Conservation (phyloP, 306 rosid species). For the Vigna trinervia region DNA sequence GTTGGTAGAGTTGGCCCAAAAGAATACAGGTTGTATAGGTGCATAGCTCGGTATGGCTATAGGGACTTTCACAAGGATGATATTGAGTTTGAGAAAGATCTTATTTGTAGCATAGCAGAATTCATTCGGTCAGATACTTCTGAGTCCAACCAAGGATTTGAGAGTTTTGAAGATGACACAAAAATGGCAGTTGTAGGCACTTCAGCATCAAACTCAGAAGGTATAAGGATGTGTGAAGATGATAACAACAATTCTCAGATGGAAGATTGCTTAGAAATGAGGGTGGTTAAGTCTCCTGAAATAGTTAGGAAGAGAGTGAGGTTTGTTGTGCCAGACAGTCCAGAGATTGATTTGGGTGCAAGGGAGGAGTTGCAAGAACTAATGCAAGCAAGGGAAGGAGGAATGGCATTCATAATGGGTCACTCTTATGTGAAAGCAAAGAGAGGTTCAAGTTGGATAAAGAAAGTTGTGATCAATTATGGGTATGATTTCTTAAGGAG, state of each 20-base stretch:
- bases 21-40: slow-evolving; percentile 83
- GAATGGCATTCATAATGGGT: slow-evolving; percentile 94
- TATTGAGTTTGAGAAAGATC: slow-evolving; percentile 86
- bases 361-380: slow-evolving; percentile 77
- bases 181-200: slow-evolving; percentile 94
- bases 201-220: slow-evolving; percentile 65
- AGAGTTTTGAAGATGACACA: slow-evolving; percentile 58
- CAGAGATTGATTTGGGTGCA: slow-evolving; percentile 61
- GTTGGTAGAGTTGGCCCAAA: slow-evolving; percentile 98
- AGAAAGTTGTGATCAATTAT: slow-evolving; percentile 76
- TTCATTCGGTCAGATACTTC: slow-evolving; percentile 74
- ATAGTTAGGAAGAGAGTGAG: slow-evolving; percentile 75
- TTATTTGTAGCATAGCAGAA: slow-evolving; percentile 84
- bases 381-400: slow-evolving; percentile 96
- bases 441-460: slow-evolving; percentile 90
- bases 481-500: slow-evolving; percentile 94
- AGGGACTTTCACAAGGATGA: slow-evolving; percentile 88
- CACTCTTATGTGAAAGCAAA: slow-evolving; percentile 92
- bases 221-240: slow-evolving; percentile 72
- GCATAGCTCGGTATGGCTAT: slow-evolving; percentile 96
- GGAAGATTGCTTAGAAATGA: slow-evolving; percentile 65
- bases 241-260: slow-evolving; percentile 34
- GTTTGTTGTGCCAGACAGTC: slow-evolving; percentile 77
- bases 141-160: slow-evolving; percentile 46
- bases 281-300: slow-evolving; percentile 64